Evolutionary conservation across 352 stramenopile genomes (phyloP), one percentile per base, ranked within the genome.

Genomic region (Phytophthora quininea): DNA sequence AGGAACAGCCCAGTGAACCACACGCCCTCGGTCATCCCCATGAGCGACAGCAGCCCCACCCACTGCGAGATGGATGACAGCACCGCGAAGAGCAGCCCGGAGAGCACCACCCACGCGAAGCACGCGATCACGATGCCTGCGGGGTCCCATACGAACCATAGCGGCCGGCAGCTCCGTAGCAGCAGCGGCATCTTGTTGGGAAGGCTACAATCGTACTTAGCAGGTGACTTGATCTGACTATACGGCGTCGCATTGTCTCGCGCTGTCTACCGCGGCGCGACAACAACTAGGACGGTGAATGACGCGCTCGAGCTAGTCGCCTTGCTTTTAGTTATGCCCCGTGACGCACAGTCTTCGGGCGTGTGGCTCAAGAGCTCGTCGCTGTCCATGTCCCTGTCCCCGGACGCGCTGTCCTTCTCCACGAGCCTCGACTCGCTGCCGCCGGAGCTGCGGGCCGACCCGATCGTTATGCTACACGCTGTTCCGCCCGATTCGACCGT

Each of bases 101-200:
- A 49, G 56, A 92, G 81, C 33, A 90, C 55, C 27, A 68, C 32
- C 77, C 82, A 90, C 30, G 82, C 74, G 71, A 92, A 91, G 8
- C 55, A 62, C 2, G 82, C 84, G 66, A 92, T 85, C 32, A 89
- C 61, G 59, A 94, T 73, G 0, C 86, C 86, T 14, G 73, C 68
- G 6, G 82, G 82, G 56, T 94, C 86, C 54, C 68, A 70, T 15
- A 94, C 70, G 58, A 91, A 82, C 84, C 84, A 89, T 59, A 55
- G 52, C 43, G 54, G 38, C 9, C 12, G 43, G 14, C 53, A 12
- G 6, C 35, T 37, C 33, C 31, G 29, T 3, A 50, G 62, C 52
- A 9, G 38, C 58, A 72, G 66, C 14, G 38, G 10, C 12, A 37
- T 24, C 19, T 24, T 24, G 19, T 24, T 24, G 19, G 19, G 19